phyloP scores from a whole-genome alignment of 2,329 filamentous ascomycete species.

The Daldinia eschscholtzii region DNA sequence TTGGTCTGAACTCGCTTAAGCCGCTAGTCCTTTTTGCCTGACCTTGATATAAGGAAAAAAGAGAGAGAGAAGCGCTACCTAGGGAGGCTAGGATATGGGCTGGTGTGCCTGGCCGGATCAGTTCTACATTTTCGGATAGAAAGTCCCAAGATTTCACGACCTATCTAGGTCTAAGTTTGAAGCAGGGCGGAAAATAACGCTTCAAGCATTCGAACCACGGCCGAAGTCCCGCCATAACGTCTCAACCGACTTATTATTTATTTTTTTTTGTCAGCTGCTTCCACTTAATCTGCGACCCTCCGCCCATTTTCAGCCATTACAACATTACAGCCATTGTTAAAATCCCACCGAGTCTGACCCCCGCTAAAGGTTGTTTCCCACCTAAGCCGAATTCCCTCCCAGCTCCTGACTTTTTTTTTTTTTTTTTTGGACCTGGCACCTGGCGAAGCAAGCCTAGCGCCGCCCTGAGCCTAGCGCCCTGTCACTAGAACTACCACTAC shows the following conservation, averaged over 20 bases:
- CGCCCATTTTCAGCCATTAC: background rate
- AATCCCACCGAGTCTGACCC: conserved; percentile 11
- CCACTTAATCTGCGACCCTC: conserved; percentile 11
- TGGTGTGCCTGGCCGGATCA: conserved; percentile 36
- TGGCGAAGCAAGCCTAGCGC: conserved; percentile 10
- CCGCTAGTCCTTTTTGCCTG: conserved; percentile 11
- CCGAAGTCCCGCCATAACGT: conserved; percentile 38
- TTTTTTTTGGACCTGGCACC: background rate
- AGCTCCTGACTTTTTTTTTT: conserved; percentile 1
- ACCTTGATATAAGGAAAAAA: conserved; percentile 1
- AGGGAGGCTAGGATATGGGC: conserved; percentile 34
- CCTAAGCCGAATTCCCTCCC: conserved; percentile 4
- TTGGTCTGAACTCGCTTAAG: background rate
- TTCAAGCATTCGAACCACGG: conserved; percentile 26
- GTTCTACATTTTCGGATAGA: conserved; percentile 34
- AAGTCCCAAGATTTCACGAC: conserved; percentile 16
- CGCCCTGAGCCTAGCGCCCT: conserved; percentile 11
- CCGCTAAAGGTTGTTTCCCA: conserved; percentile 5
- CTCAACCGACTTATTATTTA: conserved; percentile 25
- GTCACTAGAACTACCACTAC: no score
- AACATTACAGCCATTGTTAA: no score
- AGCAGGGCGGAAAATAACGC: conserved; percentile 34
- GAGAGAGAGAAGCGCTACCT: background rate
- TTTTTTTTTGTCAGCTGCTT: conserved; percentile 15
- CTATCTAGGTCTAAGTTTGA: conserved; percentile 26